Conservation (phyloP, 192 early-diverging fungal genomes). For the Dispira simplex region DNA sequence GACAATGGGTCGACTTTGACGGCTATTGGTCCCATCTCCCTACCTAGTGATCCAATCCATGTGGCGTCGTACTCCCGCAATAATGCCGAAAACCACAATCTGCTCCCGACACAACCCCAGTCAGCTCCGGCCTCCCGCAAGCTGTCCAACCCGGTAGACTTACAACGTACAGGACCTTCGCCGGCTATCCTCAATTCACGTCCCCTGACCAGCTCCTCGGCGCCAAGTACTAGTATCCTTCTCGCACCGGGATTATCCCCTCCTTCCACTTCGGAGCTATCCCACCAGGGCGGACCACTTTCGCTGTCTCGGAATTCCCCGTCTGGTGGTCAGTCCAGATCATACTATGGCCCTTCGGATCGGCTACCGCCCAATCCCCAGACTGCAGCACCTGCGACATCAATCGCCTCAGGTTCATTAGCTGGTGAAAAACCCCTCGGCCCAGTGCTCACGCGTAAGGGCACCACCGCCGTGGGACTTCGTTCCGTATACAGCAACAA, state of each 20-base stretch:
- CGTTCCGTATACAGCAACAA: background rate
- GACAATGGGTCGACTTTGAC: background rate
- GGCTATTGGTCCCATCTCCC: background rate
- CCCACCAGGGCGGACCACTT: background rate
- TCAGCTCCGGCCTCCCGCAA: background rate
- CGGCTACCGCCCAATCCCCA: too few relatives aligned
- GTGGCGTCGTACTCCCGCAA: background rate
- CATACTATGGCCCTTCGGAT: background rate
- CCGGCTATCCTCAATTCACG: background rate
- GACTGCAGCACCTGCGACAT: too few relatives aligned
- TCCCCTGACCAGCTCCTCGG: background rate
- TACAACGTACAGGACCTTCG: background rate
- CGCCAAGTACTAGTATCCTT: too few relatives aligned
- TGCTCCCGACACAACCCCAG: background rate
- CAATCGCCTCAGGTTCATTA: too few relatives aligned
- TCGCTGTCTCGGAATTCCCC: background rate
- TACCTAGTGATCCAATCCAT: slow-evolving; percentile 9
- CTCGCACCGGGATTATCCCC: background rate
- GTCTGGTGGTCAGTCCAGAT: background rate
- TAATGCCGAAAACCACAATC: background rate
- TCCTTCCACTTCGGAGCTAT: background rate
- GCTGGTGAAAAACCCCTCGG: background rate
- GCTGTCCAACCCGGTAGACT: background rate
- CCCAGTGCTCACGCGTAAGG: background rate
- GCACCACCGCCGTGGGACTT: background rate